phyloP scores from a whole-genome alignment of 1,284 basidiomycete species.

The Apiotrichum montevideense region DNA sequence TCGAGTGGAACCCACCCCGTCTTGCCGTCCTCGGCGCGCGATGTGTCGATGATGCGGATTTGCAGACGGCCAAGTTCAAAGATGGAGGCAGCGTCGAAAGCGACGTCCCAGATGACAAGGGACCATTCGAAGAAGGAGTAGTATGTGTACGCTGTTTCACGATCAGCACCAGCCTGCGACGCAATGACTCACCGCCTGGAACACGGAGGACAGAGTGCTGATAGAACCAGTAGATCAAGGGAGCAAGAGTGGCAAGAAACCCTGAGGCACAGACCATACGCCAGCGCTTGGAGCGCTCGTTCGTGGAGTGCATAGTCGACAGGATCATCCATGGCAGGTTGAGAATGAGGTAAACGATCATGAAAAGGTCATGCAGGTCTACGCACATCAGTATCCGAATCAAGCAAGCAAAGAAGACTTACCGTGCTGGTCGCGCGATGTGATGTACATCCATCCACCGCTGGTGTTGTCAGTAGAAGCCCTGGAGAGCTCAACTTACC shows the following conservation, averaged over 20 bases:
- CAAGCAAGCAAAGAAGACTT: constrained; percentile 3
- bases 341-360: constrained; percentile 75
- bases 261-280: constrained; percentile 11
- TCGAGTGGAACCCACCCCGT: constrained; percentile 9
- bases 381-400: neutral
- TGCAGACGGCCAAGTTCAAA: constrained; percentile 53
- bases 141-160: constrained; percentile 63
- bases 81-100: constrained; percentile 65
- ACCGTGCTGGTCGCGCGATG: constrained; percentile 49
- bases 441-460: constrained; percentile 84
- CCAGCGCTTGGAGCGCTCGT: constrained; percentile 9
- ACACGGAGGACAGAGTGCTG: constrained; percentile 72
- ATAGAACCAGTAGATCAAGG: constrained; percentile 75
- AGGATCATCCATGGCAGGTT: constrained; percentile 85
- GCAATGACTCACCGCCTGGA: constrained; percentile 59
- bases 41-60: constrained; percentile 16
- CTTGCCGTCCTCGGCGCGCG: constrained; percentile 9
- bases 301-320: constrained; percentile 51
- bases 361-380: constrained; percentile 78
- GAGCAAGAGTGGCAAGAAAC: constrained; percentile 65
- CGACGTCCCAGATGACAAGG: constrained; percentile 69
- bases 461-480: constrained; percentile 20
- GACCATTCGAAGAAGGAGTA: constrained; percentile 86
- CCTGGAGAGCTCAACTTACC: constrained; percentile 40
- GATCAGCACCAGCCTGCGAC: too few relatives aligned